Evolutionary conservation across 441 rosid genomes (phyloP), one percentile per base, ranked within the genome.

Genomic region (Melastoma candidum): DNA sequence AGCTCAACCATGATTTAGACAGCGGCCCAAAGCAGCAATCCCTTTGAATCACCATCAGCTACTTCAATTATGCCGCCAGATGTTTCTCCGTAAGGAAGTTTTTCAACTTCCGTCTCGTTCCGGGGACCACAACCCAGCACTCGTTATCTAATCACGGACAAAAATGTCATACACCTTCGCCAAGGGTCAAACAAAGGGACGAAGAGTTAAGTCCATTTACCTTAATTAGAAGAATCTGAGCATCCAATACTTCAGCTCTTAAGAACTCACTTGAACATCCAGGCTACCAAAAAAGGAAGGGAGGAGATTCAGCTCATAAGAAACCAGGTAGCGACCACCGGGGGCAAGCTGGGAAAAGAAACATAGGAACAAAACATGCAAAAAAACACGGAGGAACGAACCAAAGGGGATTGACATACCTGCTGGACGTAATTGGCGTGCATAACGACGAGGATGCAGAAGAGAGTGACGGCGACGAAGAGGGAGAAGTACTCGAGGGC

Each of bases 391-490:
- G n/a, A 48, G 13, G 26, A 7, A 14, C 11, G 29, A 39, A 32
- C 43, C 8, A 2, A 4, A 55, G 25, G 25, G 26, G 26, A 49
- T 11, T 52, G 22, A 17, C 22, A 17, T 17, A 92, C 99, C 90
- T 86, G 95, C 49, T 89, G 99, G 51, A 93, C 97, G 62, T 83
- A 93, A 77, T 93, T 93, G 74, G 97, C 99, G 77, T 93, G 99
- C 99, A 89, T 86, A 56, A 87, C 90, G 58, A 93, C 96, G 47
- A 93, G 97, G 58, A 89, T 80, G 58, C 81, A 80, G 62, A 93
- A 93, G 67, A 81, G 78, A 54, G 89, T 83, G 67, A 89, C 68
- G 58, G 97, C 99, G 9, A 81, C 68, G 75, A 77, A 63, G 68
- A 93, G 80, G 68, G 71, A 89, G 5, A 78, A 64, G 54, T 86